phyloP scores from a whole-genome alignment of 331 rosid genomes.

The Telfairia occidentalis region DNA sequence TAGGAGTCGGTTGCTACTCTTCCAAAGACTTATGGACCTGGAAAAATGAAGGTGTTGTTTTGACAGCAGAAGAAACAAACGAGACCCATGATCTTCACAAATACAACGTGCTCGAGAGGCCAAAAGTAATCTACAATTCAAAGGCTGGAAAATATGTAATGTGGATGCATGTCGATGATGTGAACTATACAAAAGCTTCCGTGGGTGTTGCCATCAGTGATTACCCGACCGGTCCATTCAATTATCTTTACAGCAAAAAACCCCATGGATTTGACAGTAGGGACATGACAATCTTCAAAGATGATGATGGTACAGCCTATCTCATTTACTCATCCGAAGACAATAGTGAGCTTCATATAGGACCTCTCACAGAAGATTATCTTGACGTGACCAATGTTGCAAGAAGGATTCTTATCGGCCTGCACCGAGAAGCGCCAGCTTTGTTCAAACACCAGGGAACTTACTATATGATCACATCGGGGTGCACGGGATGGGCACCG shows the following conservation, averaged over 20 bases:
- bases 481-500: conserved; percentile 99
- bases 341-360: conserved; percentile 91
- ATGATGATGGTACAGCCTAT: conserved; percentile 80
- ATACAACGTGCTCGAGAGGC: conserved; percentile 89
- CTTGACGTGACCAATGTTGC: conserved; percentile 43
- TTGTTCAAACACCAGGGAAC: conserved; percentile 76
- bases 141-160: conserved; percentile 74
- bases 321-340: conserved; percentile 82
- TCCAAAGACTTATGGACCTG: conserved; percentile 92
- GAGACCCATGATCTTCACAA: conserved; percentile 87
- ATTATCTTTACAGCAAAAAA: conserved; percentile 70
- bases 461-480: conserved; percentile 96
- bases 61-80: conserved; percentile 66
- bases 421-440: conserved; percentile 93
- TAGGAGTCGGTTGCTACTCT: conserved; percentile 96
- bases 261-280: conserved; percentile 93
- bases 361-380: conserved; percentile 71
- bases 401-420: conserved; percentile 76
- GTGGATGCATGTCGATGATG: conserved; percentile 98
- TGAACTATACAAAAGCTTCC: conserved; percentile 85
- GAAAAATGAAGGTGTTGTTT: conserved; percentile 89
- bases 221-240: conserved; percentile 73
- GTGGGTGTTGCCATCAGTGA: conserved; percentile 79
- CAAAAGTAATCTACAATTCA: conserved; percentile 81
- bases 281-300: conserved; percentile 93